phyloP scores from a whole-genome alignment of 1,139 yeast species.

The Candida freyschussii region DNA sequence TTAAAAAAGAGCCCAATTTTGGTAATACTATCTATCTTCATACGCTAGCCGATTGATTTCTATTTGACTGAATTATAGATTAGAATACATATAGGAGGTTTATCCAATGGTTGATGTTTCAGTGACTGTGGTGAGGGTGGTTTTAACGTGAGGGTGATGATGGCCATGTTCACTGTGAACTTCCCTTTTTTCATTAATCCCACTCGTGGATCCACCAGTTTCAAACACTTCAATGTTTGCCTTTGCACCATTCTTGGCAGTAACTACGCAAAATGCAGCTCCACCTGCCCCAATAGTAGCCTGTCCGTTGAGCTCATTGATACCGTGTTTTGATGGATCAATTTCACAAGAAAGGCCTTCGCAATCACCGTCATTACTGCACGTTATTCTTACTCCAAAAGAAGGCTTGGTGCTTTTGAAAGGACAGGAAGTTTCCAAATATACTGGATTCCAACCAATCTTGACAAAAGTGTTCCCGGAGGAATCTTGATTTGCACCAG shows the following conservation, averaged over 20 bases:
- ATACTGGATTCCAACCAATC: conserved; percentile 89
- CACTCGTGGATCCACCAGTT: conserved; percentile 17
- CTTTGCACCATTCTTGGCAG: conserved; percentile 58
- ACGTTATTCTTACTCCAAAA: conserved; percentile 69
- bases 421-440: conserved; percentile 52
- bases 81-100: too few species aligned
- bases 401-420: conserved; percentile 52
- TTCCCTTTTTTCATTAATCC: conserved; percentile 5
- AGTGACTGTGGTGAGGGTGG: conserved; percentile 7
- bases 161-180: conserved; percentile 5
- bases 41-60: too few species aligned
- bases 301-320: conserved; percentile 45
- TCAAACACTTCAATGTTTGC: conserved; percentile 74
- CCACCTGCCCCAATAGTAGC: conserved; percentile 51
- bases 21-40: too few species aligned
- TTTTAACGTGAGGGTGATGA: conserved; percentile 6
- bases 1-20: too few species aligned
- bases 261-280: conserved; percentile 77
- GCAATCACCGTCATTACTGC: conserved; percentile 65
- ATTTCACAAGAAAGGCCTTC: conserved; percentile 74
- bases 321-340: conserved; percentile 59
- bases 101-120: too few species aligned
- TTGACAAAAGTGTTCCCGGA: conserved; percentile 69
- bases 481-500: conserved; percentile 77
- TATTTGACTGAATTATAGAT: too few species aligned